A percentile compares a stretch with the other conserved stretches of the same genome.
phyloP scores from a whole-genome alignment of 306 rosid species.

The Fragaria ananassa region DNA sequence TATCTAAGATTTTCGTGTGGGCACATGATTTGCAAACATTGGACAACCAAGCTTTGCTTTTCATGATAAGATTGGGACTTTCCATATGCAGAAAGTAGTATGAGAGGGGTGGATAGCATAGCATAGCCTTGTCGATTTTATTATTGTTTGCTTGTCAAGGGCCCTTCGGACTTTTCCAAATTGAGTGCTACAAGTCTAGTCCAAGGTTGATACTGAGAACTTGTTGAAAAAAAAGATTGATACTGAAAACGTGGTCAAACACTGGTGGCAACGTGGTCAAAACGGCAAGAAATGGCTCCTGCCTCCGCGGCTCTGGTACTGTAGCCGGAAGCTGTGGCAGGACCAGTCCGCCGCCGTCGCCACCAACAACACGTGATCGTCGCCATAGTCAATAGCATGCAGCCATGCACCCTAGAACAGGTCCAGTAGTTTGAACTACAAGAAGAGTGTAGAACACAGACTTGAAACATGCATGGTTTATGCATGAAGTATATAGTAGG shows the following conservation, averaged over 20 bases:
- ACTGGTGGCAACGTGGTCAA: no score
- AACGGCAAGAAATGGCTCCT: background rate
- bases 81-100: background rate
- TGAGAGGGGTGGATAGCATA: background rate
- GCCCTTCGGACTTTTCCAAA: background rate
- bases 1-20: background rate
- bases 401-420: background rate
- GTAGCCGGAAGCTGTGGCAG: background rate
- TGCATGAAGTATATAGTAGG: background rate
- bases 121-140: background rate
- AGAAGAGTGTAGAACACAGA: background rate
- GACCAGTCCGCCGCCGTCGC: background rate
- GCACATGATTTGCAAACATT: background rate
- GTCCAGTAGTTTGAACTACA: background rate
- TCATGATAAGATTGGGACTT: background rate
- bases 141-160: background rate
- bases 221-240: no score
- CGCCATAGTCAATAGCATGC: background rate
- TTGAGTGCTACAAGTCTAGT: no score
- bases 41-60: background rate
- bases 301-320: background rate
- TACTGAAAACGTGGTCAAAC: no score
- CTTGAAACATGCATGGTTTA: background rate
- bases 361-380: background rate
- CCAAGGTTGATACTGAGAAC: no score